These are phyloP conservation scores for Argentina anserina DNA, from an alignment of 306 rosid species.

Conservation along the genomic window DNA sequence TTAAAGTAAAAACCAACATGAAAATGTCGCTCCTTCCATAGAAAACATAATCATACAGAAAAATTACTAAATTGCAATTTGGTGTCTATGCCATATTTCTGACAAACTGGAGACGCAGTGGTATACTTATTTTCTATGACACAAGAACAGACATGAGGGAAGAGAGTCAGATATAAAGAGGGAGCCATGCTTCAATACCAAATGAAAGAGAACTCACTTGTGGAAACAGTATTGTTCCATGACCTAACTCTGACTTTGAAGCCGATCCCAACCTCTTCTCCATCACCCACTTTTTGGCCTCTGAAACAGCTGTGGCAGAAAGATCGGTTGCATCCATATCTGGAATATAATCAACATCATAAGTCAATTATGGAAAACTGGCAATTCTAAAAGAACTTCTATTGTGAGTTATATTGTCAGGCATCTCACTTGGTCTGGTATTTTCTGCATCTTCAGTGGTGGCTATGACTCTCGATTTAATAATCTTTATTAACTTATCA, in stretches of 20 bases:
- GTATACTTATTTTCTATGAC: neutral
- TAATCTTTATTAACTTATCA: constrained; percentile 55
- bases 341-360: constrained; percentile 29
- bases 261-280: constrained; percentile 65
- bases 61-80: neutral
- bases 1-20: constrained; percentile 6
- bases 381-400: constrained; percentile 29
- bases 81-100: neutral
- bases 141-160: neutral
- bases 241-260: constrained; percentile 47
- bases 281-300: constrained; percentile 83
- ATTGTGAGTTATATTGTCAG: constrained; percentile 31
- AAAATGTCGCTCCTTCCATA: neutral
- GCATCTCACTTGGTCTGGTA: constrained; percentile 42
- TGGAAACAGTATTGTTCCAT: constrained; percentile 40
- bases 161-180: neutral
- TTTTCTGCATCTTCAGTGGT: constrained; percentile 34
- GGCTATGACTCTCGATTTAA: constrained; percentile 75
- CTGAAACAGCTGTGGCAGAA: constrained; percentile 67
- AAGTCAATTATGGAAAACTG: neutral
- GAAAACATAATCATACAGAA: neutral
- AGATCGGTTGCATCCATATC: constrained; percentile 46
- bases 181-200: neutral
- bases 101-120: neutral
- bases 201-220: constrained; percentile 47